Conservation (phyloP, 805 yeast genomes). For the Myxozyma melibiosi region DNA sequence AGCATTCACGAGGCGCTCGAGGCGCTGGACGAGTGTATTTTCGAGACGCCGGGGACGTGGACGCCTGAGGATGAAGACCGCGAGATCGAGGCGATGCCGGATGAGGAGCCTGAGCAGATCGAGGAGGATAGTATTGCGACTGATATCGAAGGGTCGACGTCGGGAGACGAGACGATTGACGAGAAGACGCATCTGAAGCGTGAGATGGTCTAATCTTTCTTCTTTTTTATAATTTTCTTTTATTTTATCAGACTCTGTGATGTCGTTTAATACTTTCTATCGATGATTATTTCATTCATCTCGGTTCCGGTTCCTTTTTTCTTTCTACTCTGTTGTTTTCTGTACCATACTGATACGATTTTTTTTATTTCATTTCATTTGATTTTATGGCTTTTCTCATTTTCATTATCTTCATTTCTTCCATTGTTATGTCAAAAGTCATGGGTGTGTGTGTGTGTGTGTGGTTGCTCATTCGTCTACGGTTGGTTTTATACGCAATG, state of each 20-base stretch:
- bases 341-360: background rate
- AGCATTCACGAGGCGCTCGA: slow-evolving; percentile 61
- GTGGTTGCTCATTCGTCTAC: background rate
- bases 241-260: background rate
- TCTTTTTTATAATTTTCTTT: background rate
- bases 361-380: background rate
- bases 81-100: slow-evolving; percentile 18
- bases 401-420: background rate
- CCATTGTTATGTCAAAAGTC: background rate
- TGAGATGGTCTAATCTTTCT: slow-evolving; percentile 13
- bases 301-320: background rate
- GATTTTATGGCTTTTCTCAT: background rate
- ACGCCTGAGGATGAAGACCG: slow-evolving; percentile 20
- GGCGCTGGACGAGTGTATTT: slow-evolving; percentile 45
- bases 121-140: slow-evolving; percentile 19
- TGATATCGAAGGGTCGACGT: slow-evolving; percentile 12
- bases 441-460: background rate
- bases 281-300: background rate
- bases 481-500: background rate
- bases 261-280: background rate
- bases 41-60: slow-evolving; percentile 30
- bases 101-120: slow-evolving; percentile 11
- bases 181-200: slow-evolving; percentile 15
- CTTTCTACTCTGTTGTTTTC: background rate
- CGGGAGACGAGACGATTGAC: slow-evolving; percentile 4